Conservation (phyloP, 2,329 filamentous ascomycete species). For the Scleromitrula shiraiana region DNA sequence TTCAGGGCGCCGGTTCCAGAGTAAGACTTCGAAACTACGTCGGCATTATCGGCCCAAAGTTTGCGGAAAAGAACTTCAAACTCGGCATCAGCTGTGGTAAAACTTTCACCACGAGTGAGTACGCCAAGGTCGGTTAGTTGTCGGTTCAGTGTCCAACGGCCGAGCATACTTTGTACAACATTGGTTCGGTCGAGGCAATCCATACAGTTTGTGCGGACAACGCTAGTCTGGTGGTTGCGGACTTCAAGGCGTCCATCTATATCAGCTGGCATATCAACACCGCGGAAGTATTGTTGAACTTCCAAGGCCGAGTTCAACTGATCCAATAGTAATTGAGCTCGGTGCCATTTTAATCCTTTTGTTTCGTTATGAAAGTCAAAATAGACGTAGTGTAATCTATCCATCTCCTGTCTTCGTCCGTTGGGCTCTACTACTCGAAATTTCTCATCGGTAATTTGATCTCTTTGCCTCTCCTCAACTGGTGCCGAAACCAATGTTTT, state of each 20-base stretch:
- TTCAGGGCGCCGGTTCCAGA: constrained; percentile 96
- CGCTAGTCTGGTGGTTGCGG: constrained; percentile 73
- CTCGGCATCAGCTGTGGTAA: constrained; percentile 64
- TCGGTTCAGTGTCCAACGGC: constrained; percentile 77
- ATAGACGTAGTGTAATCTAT: constrained; percentile 90
- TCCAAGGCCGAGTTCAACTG: constrained; percentile 68
- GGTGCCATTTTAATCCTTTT: constrained; percentile 89
- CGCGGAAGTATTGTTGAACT: constrained; percentile 85
- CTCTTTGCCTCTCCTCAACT: constrained; percentile 55
- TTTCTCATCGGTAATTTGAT: constrained; percentile 66
- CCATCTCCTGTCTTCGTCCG: constrained; percentile 52
- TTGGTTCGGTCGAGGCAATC: constrained; percentile 97
- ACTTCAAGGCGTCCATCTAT: constrained; percentile 67
- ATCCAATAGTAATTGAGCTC: constrained; percentile 78
- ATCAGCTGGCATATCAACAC: constrained; percentile 72
- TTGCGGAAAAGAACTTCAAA: constrained; percentile 95
- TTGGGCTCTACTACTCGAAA: constrained; percentile 68
- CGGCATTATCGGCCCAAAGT: constrained; percentile 96
- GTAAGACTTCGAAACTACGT: constrained; percentile 87
- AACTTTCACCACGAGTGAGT: constrained; percentile 65
- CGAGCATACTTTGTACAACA: constrained; percentile 95
- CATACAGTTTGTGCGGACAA: constrained; percentile 98
- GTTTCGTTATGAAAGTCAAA: constrained; percentile 99
- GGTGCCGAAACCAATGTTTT: constrained; percentile 64
- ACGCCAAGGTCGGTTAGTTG: constrained; percentile 82